A percentile compares a stretch with the other conserved stretches of the same genome.
phyloP scores from a whole-genome alignment of 2,329 filamentous ascomycete genomes.

The Dactylellina drechsleri region DNA sequence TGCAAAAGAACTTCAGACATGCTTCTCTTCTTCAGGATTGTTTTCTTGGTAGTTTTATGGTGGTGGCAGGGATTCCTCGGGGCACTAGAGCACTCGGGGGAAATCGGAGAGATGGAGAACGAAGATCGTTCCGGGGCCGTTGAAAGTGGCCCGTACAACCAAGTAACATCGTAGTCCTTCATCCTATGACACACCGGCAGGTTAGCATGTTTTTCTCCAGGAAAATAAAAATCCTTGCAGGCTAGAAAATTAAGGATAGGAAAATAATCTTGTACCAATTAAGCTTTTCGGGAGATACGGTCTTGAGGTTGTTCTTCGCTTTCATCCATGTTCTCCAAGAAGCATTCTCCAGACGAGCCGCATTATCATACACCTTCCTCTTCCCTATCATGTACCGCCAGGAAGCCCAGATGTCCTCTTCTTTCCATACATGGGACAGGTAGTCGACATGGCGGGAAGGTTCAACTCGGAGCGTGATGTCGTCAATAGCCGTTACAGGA shows the following conservation, averaged over 20 bases:
- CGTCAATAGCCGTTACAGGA: conserved; percentile 55
- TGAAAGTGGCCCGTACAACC: conserved; percentile 94
- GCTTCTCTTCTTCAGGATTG: conserved; percentile 94
- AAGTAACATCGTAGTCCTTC: conserved; percentile 96
- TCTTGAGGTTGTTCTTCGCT: conserved; percentile 84
- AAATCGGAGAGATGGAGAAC: conserved; percentile 59
- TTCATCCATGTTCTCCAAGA: conserved; percentile 98
- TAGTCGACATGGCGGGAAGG: conserved; percentile 87
- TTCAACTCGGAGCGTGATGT: conserved; percentile 57
- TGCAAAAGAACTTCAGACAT: conserved; percentile 97
- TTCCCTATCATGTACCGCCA: conserved; percentile 92
- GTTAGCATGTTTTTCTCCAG: conserved; percentile 18
- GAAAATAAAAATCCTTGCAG: not conserved
- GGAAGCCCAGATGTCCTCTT: conserved; percentile 97
- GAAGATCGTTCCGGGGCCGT: conserved; percentile 68
- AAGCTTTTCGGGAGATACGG: conserved; percentile 87
- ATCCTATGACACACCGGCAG: conserved; percentile 72
- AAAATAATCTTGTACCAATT: conserved; percentile 75
- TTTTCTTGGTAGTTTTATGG: conserved; percentile 79
- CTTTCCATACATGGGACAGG: conserved; percentile 88
- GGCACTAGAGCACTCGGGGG: conserved; percentile 61
- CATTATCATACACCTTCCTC: conserved; percentile 80
- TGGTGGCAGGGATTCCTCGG: conserved; percentile 63
- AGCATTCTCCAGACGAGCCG: conserved; percentile 87
- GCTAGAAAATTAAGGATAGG: conserved; percentile 60